A percentile compares a stretch with the other conserved stretches of the same genome.
Evolutionary conservation across 768 basidiomycete genomes (phyloP).

Genomic region (Suillus occidentalis): DNA sequence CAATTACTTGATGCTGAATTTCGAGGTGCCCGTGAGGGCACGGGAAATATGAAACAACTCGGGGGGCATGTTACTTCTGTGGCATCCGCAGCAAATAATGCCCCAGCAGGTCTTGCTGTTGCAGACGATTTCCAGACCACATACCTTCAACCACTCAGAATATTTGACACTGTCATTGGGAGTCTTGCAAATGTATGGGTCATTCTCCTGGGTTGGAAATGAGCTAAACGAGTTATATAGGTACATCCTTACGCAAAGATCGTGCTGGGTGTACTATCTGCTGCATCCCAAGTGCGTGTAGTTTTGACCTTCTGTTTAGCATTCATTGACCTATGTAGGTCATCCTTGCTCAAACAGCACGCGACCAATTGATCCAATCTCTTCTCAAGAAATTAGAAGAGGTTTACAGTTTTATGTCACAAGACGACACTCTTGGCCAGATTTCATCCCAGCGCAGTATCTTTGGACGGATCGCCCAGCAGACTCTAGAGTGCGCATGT

Average conservation of each 20-base stretch:
- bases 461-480: constrained; percentile 11
- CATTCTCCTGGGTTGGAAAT: neutral
- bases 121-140: neutral
- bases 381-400: constrained; percentile 3
- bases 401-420: constrained; percentile 2
- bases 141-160: neutral
- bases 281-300: constrained; percentile 1
- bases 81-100: neutral
- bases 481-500: constrained; percentile 27
- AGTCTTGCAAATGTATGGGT: neutral
- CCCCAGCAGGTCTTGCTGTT: neutral
- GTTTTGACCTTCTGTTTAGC: neutral
- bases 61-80: neutral
- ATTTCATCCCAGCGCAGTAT: neutral
- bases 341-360: constrained; percentile 5
- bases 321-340: neutral
- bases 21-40: neutral
- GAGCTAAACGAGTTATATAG: neutral
- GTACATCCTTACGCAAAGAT: constrained; percentile 12
- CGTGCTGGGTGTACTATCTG: constrained; percentile 4
- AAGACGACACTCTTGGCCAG: neutral
- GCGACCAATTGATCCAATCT: neutral
- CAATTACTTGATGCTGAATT: neutral
- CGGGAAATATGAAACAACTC: neutral
- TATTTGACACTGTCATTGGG: neutral